A percentile compares a stretch with the other conserved stretches of the same genome.
Conservation (phyloP, 139 green algal species). For the Auxenochlorella protothecoides region DNA sequence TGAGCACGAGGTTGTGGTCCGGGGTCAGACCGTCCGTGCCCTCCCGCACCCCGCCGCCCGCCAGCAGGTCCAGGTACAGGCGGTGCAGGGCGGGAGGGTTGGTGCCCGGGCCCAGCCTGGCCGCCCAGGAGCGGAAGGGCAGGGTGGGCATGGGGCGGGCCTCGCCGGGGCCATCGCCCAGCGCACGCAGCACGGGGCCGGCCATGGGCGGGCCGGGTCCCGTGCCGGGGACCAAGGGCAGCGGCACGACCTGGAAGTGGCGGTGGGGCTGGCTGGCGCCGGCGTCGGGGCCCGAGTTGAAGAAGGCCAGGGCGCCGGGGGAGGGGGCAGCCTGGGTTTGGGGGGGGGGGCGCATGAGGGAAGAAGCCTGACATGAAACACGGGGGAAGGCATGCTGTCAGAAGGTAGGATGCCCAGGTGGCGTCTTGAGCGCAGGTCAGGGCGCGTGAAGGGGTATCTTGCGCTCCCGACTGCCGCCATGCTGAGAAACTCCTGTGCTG, state of each 20-base stretch:
- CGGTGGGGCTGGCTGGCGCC: conserved; percentile 79
- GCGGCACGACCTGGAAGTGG: conserved; percentile 63
- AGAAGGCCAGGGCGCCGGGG: conserved; percentile 62
- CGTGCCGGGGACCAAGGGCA: conserved; percentile 18
- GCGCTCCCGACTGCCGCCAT: no score
- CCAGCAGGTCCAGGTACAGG: neutral
- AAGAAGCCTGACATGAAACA: no score
- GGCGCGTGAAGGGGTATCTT: no score
- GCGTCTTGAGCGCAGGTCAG: neutral
- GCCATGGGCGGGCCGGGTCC: no score
- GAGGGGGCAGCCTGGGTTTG: conserved; percentile 29
- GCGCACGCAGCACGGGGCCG: no score
- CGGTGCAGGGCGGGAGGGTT: neutral
- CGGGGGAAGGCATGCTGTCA: no score
- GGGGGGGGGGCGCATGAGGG: neutral
- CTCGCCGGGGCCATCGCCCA: no score
- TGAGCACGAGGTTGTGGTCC: conserved; percentile 44
- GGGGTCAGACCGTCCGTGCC: no score
- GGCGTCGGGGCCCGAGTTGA: conserved; percentile 61
- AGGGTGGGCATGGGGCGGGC: conserved; percentile 11
- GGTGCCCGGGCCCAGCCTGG: neutral
- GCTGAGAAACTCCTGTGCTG: no score
- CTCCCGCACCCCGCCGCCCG: neutral
- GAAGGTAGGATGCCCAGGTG: neutral
- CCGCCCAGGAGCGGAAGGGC: conserved; percentile 26